Evolutionary conservation across 352 stramenopile species (phyloP).

Genomic region (Pythium chondricola): DNA sequence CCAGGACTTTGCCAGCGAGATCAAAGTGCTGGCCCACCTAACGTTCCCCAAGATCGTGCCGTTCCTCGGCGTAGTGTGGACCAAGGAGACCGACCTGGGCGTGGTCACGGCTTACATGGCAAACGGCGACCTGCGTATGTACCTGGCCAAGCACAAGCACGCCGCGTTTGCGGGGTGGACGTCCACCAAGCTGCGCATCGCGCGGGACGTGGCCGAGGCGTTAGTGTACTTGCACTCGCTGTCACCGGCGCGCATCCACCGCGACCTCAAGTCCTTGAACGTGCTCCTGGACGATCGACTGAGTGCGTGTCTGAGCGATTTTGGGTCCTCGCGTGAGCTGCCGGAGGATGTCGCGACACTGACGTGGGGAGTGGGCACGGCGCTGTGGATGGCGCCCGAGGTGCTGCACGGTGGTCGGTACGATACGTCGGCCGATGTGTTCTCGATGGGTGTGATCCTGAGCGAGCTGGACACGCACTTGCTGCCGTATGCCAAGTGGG

Average conservation of each 20-base stretch:
- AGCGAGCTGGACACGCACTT: slow-evolving; percentile 22
- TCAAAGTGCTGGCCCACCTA: slow-evolving; percentile 50
- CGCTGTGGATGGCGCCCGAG: slow-evolving; percentile 16
- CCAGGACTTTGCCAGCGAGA: slow-evolving; percentile 56
- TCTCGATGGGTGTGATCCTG: slow-evolving; percentile 19
- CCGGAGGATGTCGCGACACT: slow-evolving; percentile 4
- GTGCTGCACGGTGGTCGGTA: slow-evolving; percentile 10
- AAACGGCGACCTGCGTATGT: slow-evolving; percentile 46
- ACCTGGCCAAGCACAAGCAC: slow-evolving; percentile 37
- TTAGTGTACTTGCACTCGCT: slow-evolving; percentile 56
- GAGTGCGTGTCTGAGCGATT: slow-evolving; percentile 22
- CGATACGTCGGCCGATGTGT: slow-evolving; percentile 18
- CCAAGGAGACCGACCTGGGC: slow-evolving; percentile 40
- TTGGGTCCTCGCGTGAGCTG: slow-evolving; percentile 12
- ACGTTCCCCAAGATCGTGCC: slow-evolving; percentile 55
- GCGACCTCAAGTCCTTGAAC: slow-evolving; percentile 27
- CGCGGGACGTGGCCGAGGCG: slow-evolving; percentile 46
- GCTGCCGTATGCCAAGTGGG: slow-evolving; percentile 14
- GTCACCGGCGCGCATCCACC: slow-evolving; percentile 30
- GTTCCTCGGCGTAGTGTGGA: slow-evolving; percentile 67
- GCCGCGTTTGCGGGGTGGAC: slow-evolving; percentile 36
- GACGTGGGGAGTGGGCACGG: slow-evolving; percentile 10
- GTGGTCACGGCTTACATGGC: slow-evolving; percentile 71
- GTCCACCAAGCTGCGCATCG: slow-evolving; percentile 44
- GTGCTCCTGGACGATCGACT: slow-evolving; percentile 8